A percentile compares a stretch with the other conserved stretches of the same genome.
phyloP scores from a whole-genome alignment of 140 eudicot genomes.

The Oenanthe javanica region DNA sequence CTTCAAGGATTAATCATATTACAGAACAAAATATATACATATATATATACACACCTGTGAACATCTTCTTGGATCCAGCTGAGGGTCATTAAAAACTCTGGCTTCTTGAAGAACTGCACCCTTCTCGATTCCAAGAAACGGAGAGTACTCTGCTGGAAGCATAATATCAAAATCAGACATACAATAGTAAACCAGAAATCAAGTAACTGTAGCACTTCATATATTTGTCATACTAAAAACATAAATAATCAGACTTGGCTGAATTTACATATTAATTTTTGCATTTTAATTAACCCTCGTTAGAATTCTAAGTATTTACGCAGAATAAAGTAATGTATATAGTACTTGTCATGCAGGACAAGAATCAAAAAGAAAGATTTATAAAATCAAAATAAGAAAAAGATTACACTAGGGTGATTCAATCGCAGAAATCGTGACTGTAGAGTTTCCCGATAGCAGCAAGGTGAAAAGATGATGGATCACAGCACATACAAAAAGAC shows the following conservation, averaged over 20 bases:
- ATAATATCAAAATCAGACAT: conserved; percentile 2
- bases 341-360: background rate
- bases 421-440: background rate
- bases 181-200: background rate
- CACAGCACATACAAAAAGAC: background rate
- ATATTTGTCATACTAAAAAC: background rate
- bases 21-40: background rate
- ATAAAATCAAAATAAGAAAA: background rate
- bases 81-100: conserved; percentile 94
- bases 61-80: conserved; percentile 89
- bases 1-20: background rate
- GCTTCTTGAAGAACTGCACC: conserved; percentile 92
- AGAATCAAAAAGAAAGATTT: background rate
- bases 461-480: background rate
- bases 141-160: conserved; percentile 71
- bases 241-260: background rate
- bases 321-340: background rate
- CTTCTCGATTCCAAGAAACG: conserved; percentile 90
- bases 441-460: background rate
- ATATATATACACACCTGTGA: conserved; percentile 63
- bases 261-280: background rate
- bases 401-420: background rate
- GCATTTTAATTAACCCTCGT: background rate
- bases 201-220: background rate
- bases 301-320: background rate